Evolutionary conservation across 2,329 filamentous ascomycete species (phyloP), one percentile per base, ranked within the genome.

Genomic region (Volutella citrinella): DNA sequence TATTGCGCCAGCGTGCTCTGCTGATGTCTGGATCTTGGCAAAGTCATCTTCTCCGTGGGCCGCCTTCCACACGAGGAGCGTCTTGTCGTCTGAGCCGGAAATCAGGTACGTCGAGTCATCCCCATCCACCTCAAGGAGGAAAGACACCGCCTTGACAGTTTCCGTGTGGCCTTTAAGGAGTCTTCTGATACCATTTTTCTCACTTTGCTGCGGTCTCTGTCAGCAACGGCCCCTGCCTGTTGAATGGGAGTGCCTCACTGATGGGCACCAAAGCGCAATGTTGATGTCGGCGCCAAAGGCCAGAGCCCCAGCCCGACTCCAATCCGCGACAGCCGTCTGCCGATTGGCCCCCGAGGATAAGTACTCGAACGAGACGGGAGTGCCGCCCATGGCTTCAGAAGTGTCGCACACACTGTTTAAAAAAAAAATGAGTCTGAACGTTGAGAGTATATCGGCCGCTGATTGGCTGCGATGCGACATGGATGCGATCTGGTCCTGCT

Each of bases 241-340:
- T 12, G 25, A 16, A 7, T 6, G 12, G 34, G 31, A 11, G 30
- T 27, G 39, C 66, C 80, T 63, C 71, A 90, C 87, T 57, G 74
- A 63, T 36, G 89, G 89, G 56, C 80, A 72, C 93, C 93, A 98
- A 24, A 97, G 58, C 26, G 89, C 91, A 50, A 98, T 76, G 64
- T 93, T 93, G 49, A 82, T 81, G 62, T 94, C 87, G 8, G 90
- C 84, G 19, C 93, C 93, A 66, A 87, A 98, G 19, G 89, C 93
- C 34, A 98, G 70, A 27, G 89, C 59, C 9, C 84, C 86, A 44
- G 74, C 66, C 14, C 65, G 56, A 56, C 85, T 80, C 93, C 93
- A 98, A 65, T 97, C 91, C 18, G 91, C 90, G 18, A 88, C 86
- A 12, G 84, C 82, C 13, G 91, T 85, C 54, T 97, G 87, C 51